A percentile compares a stretch with the other conserved stretches of the same genome.
These are phyloP conservation scores for Phytophthora cactorum DNA, from an alignment of 352 stramenopile genomes.

Conservation along the genomic window DNA sequence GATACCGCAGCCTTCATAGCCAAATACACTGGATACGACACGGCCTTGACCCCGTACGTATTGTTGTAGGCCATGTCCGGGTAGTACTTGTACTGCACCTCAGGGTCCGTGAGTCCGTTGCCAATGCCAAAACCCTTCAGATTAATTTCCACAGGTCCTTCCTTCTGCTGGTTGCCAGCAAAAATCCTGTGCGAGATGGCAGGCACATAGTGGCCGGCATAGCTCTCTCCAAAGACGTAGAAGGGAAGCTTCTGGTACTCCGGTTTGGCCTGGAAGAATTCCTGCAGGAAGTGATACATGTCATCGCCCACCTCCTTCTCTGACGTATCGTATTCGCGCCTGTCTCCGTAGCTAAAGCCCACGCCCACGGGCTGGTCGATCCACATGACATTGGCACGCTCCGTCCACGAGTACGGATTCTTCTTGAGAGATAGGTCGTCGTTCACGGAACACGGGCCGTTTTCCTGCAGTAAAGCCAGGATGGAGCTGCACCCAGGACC, in stretches of 20 bases:
- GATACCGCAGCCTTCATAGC: slow-evolving; percentile 71
- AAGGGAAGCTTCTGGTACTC: slow-evolving; percentile 92
- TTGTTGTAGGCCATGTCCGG: slow-evolving; percentile 94
- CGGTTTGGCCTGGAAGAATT: slow-evolving; percentile 91
- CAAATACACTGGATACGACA: slow-evolving; percentile 67
- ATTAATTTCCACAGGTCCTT: slow-evolving; percentile 80
- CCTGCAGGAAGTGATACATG: slow-evolving; percentile 96
- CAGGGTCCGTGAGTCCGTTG: slow-evolving; percentile 95
- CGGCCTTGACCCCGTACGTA: slow-evolving; percentile 77
- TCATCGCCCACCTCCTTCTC: slow-evolving; percentile 95
- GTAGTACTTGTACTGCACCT: slow-evolving; percentile 90
- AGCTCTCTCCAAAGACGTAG: slow-evolving; percentile 95
- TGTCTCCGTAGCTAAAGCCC: slow-evolving; percentile 94
- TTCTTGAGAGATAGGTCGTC: slow-evolving; percentile 85
- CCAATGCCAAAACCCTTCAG: slow-evolving; percentile 95
- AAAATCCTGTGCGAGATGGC: slow-evolving; percentile 84
- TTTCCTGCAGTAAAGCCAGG: slow-evolving; percentile 94
- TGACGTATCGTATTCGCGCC: slow-evolving; percentile 87
- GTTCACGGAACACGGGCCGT: slow-evolving; percentile 95
- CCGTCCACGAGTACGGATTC: slow-evolving; percentile 95
- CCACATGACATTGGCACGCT: slow-evolving; percentile 95
- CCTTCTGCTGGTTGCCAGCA: slow-evolving; percentile 65
- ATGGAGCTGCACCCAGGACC: slow-evolving; percentile 95
- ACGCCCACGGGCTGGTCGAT: slow-evolving; percentile 96
- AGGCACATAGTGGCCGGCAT: slow-evolving; percentile 94